Evolutionary conservation across 1,284 basidiomycete genomes (phyloP), one percentile per base, ranked within the genome.

Genomic region (Ceratobasidium theobromae): DNA sequence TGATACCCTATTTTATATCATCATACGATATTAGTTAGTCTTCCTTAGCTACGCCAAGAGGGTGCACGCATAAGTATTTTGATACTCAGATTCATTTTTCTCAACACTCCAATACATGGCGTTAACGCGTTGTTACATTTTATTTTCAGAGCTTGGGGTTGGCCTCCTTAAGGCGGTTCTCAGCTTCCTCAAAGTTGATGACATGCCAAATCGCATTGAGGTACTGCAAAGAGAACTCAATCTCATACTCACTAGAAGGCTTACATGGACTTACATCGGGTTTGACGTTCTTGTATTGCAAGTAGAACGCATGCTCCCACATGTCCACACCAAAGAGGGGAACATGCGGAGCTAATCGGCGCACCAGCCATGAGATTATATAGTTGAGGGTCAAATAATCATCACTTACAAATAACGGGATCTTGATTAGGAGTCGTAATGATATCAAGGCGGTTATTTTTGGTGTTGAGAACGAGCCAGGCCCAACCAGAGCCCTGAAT

Each of bases 401-500:
- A 41, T 16, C 16, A 52, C 54, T 23, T 53, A 71, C 77, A 71
- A 70, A 92, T 79, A 67, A 95, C 84, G 68, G 93, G 93, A 77
- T 96, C 93, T 80, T 96, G 93, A 83, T 96, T 94, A 25, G 89
- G 76, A 40, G 93, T 94, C 65, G 91, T 91, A 51, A 79, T 75
- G 73, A 91, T 82, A 78, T 89, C 89, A 53, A 95, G 84, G 70
- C 79, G 80, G 77, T 87, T 86, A 70, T 76, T 83, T 48, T 75
- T 67, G 6, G 84, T 79, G 79, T 90, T 87, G 67, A 82, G 76
- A 72, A 89, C 89, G 74, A 95, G 83, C 93, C 94, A 96, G 69
- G 89, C 91, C 94, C 93, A 96, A 67, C 93, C 93, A 62, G 90
- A 93, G 51, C 93, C 94, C 77, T 95, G 94, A 71, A 96, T 92